phyloP scores from a whole-genome alignment of 2,329 filamentous ascomycete species.

The Penicillium sp. region DNA sequence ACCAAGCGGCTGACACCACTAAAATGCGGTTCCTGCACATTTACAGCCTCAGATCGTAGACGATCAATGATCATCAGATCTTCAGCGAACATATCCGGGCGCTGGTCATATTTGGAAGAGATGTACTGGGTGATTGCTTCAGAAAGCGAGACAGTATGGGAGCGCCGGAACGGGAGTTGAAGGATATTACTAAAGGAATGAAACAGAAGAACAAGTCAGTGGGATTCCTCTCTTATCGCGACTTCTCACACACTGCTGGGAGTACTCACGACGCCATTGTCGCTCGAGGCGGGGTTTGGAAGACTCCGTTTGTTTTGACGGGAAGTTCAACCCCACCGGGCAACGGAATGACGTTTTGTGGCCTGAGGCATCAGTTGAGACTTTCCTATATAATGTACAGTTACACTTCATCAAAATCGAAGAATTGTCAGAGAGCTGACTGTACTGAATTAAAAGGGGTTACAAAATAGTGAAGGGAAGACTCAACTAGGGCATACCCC shows the following conservation, averaged over 20 bases:
- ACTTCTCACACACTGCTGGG: not conserved
- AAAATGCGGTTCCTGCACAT: constrained; percentile 80
- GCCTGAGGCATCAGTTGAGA: constrained; percentile 26
- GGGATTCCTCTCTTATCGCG: not conserved
- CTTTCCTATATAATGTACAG: too few relatives aligned
- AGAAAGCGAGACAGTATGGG: constrained; percentile 73
- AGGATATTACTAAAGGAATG: constrained; percentile 50
- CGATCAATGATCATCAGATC: constrained; percentile 85
- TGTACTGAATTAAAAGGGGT: too few relatives aligned
- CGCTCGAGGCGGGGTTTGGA: constrained; percentile 12
- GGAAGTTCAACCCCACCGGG: constrained; percentile 29
- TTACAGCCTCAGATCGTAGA: constrained; percentile 79
- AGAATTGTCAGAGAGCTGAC: too few relatives aligned
- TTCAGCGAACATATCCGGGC: constrained; percentile 90
- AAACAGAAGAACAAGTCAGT: not conserved
- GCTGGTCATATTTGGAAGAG: constrained; percentile 96
- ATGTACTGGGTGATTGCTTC: constrained; percentile 91
- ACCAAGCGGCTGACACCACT: constrained; percentile 87
- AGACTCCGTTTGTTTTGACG: constrained; percentile 29
- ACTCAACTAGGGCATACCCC: too few relatives aligned
- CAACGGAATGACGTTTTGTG: constrained; percentile 31
- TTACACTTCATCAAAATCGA: too few relatives aligned
- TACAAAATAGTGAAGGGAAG: too few relatives aligned
- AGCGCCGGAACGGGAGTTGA: constrained; percentile 83
- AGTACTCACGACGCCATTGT: constrained; percentile 39